Conservation (phyloP, 148 eudicot species). For the Rhododendron vialii region DNA sequence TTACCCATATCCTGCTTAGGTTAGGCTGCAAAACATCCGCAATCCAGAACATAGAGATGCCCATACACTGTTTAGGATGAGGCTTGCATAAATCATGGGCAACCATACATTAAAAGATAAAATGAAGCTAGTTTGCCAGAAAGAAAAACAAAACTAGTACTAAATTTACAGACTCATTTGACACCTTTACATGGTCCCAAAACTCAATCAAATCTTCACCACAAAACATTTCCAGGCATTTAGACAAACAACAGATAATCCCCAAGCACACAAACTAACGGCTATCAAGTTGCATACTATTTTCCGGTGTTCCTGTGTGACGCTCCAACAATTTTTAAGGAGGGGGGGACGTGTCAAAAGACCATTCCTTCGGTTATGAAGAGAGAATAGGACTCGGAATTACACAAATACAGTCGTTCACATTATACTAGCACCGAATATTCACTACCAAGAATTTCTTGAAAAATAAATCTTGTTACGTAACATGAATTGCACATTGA, state of each 20-base stretch:
- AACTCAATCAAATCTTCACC: background rate
- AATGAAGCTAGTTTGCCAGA: background rate
- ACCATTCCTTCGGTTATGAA: background rate
- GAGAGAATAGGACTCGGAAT: too few relatives aligned
- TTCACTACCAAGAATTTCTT: background rate
- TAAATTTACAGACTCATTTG: background rate
- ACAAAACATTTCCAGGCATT: background rate
- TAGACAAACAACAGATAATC: background rate
- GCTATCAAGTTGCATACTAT: background rate
- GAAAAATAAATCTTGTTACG: background rate
- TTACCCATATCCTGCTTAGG: background rate
- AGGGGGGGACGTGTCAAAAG: background rate
- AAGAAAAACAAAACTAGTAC: background rate
- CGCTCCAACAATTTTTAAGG: background rate
- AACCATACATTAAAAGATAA: background rate
- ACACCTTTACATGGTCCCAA: background rate
- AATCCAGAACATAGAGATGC: background rate
- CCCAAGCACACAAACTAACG: background rate
- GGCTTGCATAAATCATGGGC: background rate
- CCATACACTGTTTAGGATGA: background rate
- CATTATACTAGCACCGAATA: background rate
- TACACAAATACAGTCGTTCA: background rate
- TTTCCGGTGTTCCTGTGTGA: background rate
- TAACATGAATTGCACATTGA: background rate
- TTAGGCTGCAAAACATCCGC: background rate